These are phyloP conservation scores for Naganishia friedmannii DNA, from an alignment of 768 basidiomycete species.

Conservation along the genomic window DNA sequence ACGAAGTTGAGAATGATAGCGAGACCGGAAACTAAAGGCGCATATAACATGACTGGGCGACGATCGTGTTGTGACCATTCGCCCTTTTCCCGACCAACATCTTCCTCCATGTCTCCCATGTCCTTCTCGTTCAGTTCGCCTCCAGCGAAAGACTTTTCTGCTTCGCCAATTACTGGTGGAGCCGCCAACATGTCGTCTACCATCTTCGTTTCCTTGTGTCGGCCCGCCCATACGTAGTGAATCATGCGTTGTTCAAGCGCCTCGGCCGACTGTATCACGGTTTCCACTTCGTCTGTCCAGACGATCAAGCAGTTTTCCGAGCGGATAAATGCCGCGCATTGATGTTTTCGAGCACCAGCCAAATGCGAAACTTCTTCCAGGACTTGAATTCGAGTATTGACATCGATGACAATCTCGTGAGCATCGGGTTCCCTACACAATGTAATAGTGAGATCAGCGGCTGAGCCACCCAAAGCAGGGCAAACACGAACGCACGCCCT, in stretches of 20 bases:
- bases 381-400: conserved; percentile 79
- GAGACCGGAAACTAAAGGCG: conserved; percentile 45
- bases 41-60: conserved; percentile 44
- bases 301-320: conserved; percentile 82
- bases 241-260: conserved; percentile 67
- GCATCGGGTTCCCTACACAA: neutral
- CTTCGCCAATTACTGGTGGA: neutral
- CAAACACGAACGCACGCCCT: conserved; percentile 37
- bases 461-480: neutral
- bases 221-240: conserved; percentile 70
- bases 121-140: neutral
- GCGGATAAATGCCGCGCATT: conserved; percentile 81
- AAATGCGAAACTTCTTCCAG: conserved; percentile 73
- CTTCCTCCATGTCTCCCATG: neutral
- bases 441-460: neutral
- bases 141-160: neutral
- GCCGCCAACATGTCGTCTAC: neutral
- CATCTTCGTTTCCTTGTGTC: conserved; percentile 40
- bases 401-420: conserved; percentile 57
- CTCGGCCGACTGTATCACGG: conserved; percentile 63
- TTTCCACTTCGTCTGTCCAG: conserved; percentile 77
- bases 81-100: conserved; percentile 1
- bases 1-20: conserved; percentile 42
- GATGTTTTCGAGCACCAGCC: conserved; percentile 79
- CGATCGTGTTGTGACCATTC: conserved; percentile 9